Evolutionary conservation across 2,329 filamentous ascomycete species (phyloP).

Genomic region (Neonectria coccinea): DNA sequence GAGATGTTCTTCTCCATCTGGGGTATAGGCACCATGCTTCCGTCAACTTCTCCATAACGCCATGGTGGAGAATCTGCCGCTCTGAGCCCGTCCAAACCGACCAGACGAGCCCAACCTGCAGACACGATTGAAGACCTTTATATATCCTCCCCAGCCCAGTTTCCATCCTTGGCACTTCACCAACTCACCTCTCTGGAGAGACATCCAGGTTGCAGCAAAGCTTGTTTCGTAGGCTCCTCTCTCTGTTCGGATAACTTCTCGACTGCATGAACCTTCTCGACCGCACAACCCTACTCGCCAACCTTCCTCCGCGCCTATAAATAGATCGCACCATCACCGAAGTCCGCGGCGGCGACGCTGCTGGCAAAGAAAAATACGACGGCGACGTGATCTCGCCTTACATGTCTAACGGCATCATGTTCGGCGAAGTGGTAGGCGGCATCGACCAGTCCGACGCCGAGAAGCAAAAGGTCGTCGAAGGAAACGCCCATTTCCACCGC

Average conservation of each 20-base stretch:
- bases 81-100: neutral
- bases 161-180: neutral
- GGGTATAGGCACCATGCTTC: neutral
- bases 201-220: neutral
- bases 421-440: neutral
- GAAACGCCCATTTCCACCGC: constrained; percentile 6
- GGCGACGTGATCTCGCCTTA: neutral
- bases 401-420: neutral
- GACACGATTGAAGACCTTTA: neutral
- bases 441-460: neutral
- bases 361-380: neutral
- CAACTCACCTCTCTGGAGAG: neutral
- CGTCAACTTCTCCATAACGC: neutral
- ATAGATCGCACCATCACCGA: neutral
- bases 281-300: neutral
- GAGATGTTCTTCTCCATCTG: constrained; percentile 1
- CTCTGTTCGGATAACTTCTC: neutral
- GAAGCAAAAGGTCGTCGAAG: constrained; percentile 1
- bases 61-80: neutral
- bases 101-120: neutral
- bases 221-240: neutral
- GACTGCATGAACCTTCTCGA: neutral
- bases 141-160: neutral
- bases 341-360: neutral
- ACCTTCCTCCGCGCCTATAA: neutral